A percentile compares a stretch with the other conserved stretches of the same genome.
Conservation (phyloP, 768 basidiomycete species). For the Hirschioporus abietinus region DNA sequence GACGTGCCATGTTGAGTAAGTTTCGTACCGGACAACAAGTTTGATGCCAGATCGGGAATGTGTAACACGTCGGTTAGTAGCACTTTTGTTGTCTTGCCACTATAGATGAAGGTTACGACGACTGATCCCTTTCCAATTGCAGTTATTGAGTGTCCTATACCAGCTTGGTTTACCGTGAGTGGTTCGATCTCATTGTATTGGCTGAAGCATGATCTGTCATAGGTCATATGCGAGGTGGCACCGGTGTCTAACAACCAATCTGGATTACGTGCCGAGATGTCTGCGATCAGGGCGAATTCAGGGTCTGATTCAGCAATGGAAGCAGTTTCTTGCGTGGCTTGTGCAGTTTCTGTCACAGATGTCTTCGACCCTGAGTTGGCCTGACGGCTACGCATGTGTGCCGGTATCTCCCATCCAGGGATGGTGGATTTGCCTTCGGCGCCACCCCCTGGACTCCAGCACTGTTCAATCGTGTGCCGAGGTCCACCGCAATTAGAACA, state of each 20-base stretch:
- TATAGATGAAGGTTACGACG: slow-evolving; percentile 9
- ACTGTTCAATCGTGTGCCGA: slow-evolving; percentile 1
- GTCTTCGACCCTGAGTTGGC: background rate
- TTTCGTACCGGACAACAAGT: slow-evolving; percentile 21
- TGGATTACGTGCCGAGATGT: background rate
- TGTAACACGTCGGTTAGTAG: slow-evolving; percentile 21
- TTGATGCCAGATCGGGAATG: slow-evolving; percentile 21
- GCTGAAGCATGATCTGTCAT: slow-evolving; percentile 14
- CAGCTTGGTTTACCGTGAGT: slow-evolving; percentile 11
- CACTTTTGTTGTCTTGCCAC: slow-evolving; percentile 12
- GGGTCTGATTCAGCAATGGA: background rate
- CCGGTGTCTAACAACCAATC: slow-evolving; percentile 17
- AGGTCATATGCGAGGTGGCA: slow-evolving; percentile 23
- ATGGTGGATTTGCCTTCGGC: background rate
- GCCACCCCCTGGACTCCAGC: background rate
- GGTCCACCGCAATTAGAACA: background rate
- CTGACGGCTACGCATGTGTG: background rate
- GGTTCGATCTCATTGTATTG: slow-evolving; percentile 10
- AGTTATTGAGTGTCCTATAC: slow-evolving; percentile 13
- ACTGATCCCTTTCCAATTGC: slow-evolving; percentile 20
- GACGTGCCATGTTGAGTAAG: slow-evolving; percentile 15
- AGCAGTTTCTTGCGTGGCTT: background rate
- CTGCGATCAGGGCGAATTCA: background rate
- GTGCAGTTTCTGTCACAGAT: background rate
- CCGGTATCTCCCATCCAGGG: background rate